Evolutionary conservation across 2,329 filamentous ascomycete genomes (phyloP).

Genomic region (Scytalidium lignicola): DNA sequence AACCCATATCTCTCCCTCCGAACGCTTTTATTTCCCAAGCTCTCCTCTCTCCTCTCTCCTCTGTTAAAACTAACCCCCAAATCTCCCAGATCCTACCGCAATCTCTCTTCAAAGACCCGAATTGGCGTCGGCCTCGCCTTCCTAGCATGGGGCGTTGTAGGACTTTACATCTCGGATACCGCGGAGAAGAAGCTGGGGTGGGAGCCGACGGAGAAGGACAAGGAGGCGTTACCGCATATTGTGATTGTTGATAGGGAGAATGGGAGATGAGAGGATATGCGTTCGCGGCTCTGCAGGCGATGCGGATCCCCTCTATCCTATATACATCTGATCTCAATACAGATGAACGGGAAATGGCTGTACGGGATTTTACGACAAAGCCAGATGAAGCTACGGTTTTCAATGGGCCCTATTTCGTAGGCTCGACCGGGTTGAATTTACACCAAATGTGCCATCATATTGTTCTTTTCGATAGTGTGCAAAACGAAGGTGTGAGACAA

Average conservation of each 20-base stretch:
- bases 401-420: background rate
- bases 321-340: background rate
- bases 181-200: constrained; percentile 70
- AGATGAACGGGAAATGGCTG: background rate
- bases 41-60: no score
- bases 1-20: no score
- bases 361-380: background rate
- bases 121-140: constrained; percentile 67
- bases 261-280: no score
- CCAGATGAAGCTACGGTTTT: background rate
- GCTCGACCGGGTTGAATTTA: background rate
- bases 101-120: constrained; percentile 65
- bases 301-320: background rate
- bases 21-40: no score
- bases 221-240: constrained; percentile 63
- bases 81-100: constrained; percentile 53
- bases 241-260: constrained; percentile 48
- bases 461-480: background rate
- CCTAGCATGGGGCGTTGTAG: constrained; percentile 69
- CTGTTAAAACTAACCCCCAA: no score
- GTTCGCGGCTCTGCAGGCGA: no score
- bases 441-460: background rate
- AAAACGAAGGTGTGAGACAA: no score
- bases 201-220: constrained; percentile 68
- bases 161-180: constrained; percentile 67